phyloP scores from a whole-genome alignment of 2,329 filamentous ascomycete species.

The Apiospora pterosperma region DNA sequence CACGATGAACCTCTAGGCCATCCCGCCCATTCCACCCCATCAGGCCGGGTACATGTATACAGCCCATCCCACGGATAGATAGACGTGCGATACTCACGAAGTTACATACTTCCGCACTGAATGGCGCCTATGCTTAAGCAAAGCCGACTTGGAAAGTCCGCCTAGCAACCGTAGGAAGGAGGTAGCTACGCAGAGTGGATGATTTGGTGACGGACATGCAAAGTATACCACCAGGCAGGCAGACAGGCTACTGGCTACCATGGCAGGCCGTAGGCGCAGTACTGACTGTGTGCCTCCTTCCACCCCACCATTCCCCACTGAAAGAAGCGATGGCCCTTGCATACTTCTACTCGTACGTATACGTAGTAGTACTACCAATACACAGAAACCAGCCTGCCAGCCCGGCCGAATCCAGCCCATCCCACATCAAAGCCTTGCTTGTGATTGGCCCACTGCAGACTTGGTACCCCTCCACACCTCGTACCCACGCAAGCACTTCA shows the following conservation, averaged over 20 bases:
- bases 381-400: background rate
- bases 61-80: background rate
- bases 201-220: background rate
- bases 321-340: slow-evolving; percentile 3
- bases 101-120: background rate
- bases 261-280: no score
- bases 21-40: background rate
- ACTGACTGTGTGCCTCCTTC: background rate
- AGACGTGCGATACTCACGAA: background rate
- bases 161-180: no score
- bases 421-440: background rate
- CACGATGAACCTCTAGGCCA: background rate
- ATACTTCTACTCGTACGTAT: no score
- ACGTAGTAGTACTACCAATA: no score
- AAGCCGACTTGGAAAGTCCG: background rate
- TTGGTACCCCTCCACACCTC: background rate
- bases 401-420: slow-evolving; percentile 2
- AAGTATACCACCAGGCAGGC: background rate
- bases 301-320: background rate
- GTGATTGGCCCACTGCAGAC: background rate
- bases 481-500: background rate
- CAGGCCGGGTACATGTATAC: background rate
- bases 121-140: background rate
- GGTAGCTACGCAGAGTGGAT: background rate
- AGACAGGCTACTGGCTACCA: background rate